Evolutionary conservation across 345 rosid genomes (phyloP).

Genomic region (Pelargonium nanum): DNA sequence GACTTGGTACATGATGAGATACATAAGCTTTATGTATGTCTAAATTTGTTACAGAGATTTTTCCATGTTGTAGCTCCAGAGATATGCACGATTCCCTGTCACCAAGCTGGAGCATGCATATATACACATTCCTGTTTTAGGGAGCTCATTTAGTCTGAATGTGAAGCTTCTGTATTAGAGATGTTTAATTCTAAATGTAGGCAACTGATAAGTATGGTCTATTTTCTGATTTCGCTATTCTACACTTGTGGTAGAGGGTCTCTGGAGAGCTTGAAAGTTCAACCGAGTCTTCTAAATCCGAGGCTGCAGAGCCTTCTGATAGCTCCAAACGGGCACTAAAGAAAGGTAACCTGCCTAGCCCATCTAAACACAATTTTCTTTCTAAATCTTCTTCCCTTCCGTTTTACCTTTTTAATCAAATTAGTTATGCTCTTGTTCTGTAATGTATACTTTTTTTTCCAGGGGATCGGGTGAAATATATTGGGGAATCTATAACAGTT

Average conservation of each 20-base stretch:
- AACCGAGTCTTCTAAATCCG: constrained; percentile 38
- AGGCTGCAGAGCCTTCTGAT: constrained; percentile 41
- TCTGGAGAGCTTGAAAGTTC: constrained; percentile 51
- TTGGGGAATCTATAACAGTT: constrained; percentile 42
- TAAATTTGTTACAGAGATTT: too few relatives aligned
- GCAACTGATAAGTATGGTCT: neutral
- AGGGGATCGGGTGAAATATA: constrained; percentile 92
- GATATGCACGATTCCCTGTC: neutral
- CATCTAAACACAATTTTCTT: neutral
- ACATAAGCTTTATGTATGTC: too few relatives aligned
- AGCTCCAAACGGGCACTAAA: constrained; percentile 43
- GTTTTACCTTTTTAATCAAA: too few relatives aligned
- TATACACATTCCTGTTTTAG: neutral
- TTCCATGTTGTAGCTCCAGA: too few relatives aligned
- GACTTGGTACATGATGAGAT: too few relatives aligned
- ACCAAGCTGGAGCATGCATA: too few relatives aligned
- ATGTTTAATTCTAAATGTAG: neutral
- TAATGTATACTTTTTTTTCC: constrained; percentile 10
- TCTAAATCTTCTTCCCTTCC: neutral
- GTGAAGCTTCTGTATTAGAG: neutral
- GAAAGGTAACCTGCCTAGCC: constrained; percentile 71
- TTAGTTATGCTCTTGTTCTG: neutral
- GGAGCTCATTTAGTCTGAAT: neutral
- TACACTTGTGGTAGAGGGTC: constrained; percentile 40
- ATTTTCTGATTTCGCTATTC: constrained; percentile 13